Evolutionary conservation across 176 grass and related monocot genomes (phyloP).

Genomic region (Phoenix roebelenii): DNA sequence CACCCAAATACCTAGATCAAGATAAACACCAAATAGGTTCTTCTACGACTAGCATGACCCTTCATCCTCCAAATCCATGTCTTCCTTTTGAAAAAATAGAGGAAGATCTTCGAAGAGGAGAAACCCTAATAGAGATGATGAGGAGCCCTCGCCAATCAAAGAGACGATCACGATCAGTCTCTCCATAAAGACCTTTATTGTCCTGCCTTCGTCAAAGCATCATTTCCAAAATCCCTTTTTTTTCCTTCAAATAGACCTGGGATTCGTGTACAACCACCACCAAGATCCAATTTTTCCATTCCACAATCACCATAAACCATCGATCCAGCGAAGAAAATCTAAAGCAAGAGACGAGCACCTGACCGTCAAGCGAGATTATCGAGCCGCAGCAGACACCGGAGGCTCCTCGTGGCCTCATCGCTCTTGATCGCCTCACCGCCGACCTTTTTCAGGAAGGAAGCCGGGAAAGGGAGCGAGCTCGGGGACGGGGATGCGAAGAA

Average conservation of each 20-base stretch:
- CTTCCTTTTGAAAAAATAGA: slow-evolving; percentile 62
- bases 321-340: no score
- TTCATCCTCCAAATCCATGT: slow-evolving; percentile 1
- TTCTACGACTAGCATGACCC: no score
- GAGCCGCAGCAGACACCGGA: slow-evolving; percentile 49
- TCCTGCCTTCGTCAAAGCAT: slow-evolving; percentile 19
- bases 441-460: slow-evolving; percentile 16
- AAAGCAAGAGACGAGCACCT: not conserved
- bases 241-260: slow-evolving; percentile 2
- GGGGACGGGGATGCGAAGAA: slow-evolving; percentile 40
- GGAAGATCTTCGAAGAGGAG: slow-evolving; percentile 24
- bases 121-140: slow-evolving; percentile 21
- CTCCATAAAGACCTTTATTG: no score
- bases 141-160: no score
- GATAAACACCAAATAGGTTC: no score
- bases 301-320: not conserved
- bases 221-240: slow-evolving; percentile 2
- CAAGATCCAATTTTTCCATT: no score
- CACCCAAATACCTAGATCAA: no score
- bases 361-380: slow-evolving; percentile 12
- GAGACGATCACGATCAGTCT: no score
- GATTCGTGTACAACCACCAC: not conserved
- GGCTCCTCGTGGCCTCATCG: slow-evolving; percentile 34
- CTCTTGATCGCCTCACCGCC: not conserved
- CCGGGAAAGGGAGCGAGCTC: slow-evolving; percentile 45